Base-by-base conservation (phyloP, 2,329 filamentous ascomycete genomes). In the Coniella lustricola region DNA sequence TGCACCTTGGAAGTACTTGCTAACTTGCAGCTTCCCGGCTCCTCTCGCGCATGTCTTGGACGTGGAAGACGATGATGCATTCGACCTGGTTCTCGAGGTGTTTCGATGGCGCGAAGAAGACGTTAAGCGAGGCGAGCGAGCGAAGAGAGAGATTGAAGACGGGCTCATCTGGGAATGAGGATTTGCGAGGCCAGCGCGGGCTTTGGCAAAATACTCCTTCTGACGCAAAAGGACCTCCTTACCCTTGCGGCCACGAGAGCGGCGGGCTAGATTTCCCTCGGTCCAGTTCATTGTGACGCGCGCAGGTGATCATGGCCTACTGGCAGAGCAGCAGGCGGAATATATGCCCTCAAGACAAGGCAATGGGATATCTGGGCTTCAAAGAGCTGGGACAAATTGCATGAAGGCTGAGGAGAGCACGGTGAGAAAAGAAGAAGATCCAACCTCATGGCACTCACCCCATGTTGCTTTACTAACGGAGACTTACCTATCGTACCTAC, bases 241-340 rank as follows among this genome's bases (percentile, higher is more conserved):
- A 45, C 60, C 62, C 50, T 62, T 58, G 34, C 57, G 59, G 33
- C 59, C 60, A 9, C 62, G 67, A 50, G 64, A 66, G 56, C 71
- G 66, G 50, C 70, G 70, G 35, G 67, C 64, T 36, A 74, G 62
- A 41, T 62, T 69, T 22, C 71, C 70, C 53, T 73, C 72, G 3
- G 71, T 75, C 72, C 72, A 75, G 56, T 75, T 75, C 72, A 75
- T 75, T 46, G 17, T 46, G 34, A 37, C 17, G 25, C 32, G 22
- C 2, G 4, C 29, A n/a, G 2, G 8, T 38, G 13, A 29, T n/a
- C n/a, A n/a, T n/a, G n/a, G n/a, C n/a, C n/a, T n/a, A n/a, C n/a
- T n/a, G n/a, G n/a, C n/a, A n/a, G n/a, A n/a, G n/a, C n/a, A n/a
- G n/a, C n/a, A n/a, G n/a, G n/a, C n/a, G n/a, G n/a, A n/a, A n/a